Evolutionary conservation across 768 basidiomycete species (phyloP).

Genomic region (Kwoniella shandongensis): DNA sequence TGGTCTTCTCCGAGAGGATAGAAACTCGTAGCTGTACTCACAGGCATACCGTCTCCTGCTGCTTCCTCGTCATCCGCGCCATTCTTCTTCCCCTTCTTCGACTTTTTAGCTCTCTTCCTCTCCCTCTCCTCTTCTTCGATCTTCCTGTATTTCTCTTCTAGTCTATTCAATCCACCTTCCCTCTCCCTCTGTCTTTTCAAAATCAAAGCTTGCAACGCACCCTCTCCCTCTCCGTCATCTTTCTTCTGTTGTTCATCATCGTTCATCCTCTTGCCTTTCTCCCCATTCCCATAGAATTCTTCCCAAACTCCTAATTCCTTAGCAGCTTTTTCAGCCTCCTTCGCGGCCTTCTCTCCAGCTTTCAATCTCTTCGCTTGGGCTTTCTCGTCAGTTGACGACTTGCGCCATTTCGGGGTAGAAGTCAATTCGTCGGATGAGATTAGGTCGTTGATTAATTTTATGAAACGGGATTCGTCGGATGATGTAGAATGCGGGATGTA

Average conservation of each 20-base stretch:
- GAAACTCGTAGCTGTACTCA: background rate
- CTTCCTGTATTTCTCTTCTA: conserved; percentile 54
- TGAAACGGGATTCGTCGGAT: conserved; percentile 82
- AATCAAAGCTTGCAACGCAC: conserved; percentile 74
- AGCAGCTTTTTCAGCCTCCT: conserved; percentile 75
- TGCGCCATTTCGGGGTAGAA: conserved; percentile 62
- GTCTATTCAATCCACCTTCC: conserved; percentile 64
- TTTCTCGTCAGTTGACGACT: conserved; percentile 74
- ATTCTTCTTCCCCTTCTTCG: conserved; percentile 58
- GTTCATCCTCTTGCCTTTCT: conserved; percentile 72
- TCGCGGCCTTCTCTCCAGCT: conserved; percentile 72
- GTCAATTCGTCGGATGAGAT: conserved; percentile 65
- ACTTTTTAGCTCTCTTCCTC: conserved; percentile 51
- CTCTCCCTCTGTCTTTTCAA: conserved; percentile 68
- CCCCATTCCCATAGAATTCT: conserved; percentile 62
- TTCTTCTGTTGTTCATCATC: conserved; percentile 67
- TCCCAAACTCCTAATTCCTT: conserved; percentile 92
- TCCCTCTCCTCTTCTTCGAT: conserved; percentile 46
- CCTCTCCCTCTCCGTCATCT: conserved; percentile 28
- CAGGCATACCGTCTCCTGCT: conserved; percentile 1
- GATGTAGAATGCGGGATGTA: conserved; percentile 80
- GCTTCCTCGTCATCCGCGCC: conserved; percentile 58
- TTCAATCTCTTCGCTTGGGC: conserved; percentile 71
- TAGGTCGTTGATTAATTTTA: conserved; percentile 65
- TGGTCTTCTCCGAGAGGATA: background rate